These are phyloP conservation scores for Hanseniaspora nectarophila DNA, from an alignment of 805 yeast genomes.

Conservation along the genomic window DNA sequence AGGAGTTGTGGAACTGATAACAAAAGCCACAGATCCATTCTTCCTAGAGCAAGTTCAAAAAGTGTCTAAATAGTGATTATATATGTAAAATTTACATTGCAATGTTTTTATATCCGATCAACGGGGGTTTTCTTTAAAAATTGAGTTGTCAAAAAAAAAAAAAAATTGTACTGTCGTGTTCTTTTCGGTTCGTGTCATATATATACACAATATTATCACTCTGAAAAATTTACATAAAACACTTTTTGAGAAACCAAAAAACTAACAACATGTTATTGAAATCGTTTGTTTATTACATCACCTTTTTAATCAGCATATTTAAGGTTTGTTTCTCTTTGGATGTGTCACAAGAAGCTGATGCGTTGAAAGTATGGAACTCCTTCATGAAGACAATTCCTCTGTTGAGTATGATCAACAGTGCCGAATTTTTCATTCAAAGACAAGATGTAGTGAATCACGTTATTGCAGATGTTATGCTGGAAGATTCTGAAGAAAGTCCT, in stretches of 20 bases:
- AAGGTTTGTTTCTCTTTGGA: not conserved
- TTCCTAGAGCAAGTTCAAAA: constrained; percentile 5
- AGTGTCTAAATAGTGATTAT: not conserved
- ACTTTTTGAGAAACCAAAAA: too few species aligned
- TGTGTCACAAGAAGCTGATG: not conserved
- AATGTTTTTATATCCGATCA: too few species aligned
- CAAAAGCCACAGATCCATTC: constrained; percentile 1
- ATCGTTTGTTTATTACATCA: not conserved
- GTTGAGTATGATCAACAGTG: not conserved
- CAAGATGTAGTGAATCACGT: not conserved
- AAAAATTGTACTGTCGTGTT: too few species aligned
- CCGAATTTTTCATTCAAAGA: not conserved
- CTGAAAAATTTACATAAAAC: too few species aligned
- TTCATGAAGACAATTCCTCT: constrained; percentile 5
- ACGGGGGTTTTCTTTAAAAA: too few species aligned
- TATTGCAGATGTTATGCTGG: not conserved
- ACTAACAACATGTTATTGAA: not conserved
- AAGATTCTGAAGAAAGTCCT: not conserved
- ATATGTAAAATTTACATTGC: too few species aligned
- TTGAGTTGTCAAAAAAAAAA: too few species aligned
- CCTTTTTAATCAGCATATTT: not conserved
- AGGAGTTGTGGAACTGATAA: not conserved
- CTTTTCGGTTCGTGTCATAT: too few species aligned
- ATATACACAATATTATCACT: too few species aligned
- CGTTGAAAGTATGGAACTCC: constrained; percentile 10